Evolutionary conservation across 1,284 basidiomycete genomes (phyloP).

Genomic region (Rugosomyces carneus): DNA sequence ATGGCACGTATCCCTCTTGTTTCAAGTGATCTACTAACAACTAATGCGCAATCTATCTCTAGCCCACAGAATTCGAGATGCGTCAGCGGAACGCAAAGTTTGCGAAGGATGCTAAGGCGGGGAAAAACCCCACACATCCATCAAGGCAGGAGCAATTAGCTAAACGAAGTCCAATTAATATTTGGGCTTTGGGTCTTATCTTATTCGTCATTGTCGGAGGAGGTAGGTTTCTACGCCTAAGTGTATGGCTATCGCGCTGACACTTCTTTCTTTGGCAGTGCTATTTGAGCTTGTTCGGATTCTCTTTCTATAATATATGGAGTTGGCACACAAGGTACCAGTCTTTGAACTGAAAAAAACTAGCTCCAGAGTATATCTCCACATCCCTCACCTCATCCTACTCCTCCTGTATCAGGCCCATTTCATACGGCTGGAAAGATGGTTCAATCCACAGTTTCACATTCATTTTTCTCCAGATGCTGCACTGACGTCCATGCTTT

Average conservation of each 20-base stretch:
- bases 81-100: slow-evolving; percentile 74
- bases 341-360: slow-evolving; percentile 1
- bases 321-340: background rate
- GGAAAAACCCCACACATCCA: slow-evolving; percentile 67
- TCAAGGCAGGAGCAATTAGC: slow-evolving; percentile 65
- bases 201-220: slow-evolving; percentile 73
- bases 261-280: slow-evolving; percentile 35
- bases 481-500: slow-evolving; percentile 52
- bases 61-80: slow-evolving; percentile 74
- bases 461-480: slow-evolving; percentile 21
- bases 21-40: too few species aligned
- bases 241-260: slow-evolving; percentile 1
- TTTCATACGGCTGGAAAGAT: background rate
- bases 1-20: slow-evolving; percentile 4
- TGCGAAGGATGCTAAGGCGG: slow-evolving; percentile 59
- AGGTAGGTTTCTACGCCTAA: slow-evolving; percentile 39
- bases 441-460: slow-evolving; percentile 18
- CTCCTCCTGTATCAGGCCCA: background rate
- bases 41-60: background rate
- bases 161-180: slow-evolving; percentile 64
- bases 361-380: slow-evolving; percentile 12
- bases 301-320: slow-evolving; percentile 46
- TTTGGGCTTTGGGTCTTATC: slow-evolving; percentile 64
- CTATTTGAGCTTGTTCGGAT: slow-evolving; percentile 64
- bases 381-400: slow-evolving; percentile 14